A percentile compares a stretch with the other conserved stretches of the same genome.
Conservation (phyloP, 768 basidiomycete genomes). For the Pleurotus tuber-regium region DNA sequence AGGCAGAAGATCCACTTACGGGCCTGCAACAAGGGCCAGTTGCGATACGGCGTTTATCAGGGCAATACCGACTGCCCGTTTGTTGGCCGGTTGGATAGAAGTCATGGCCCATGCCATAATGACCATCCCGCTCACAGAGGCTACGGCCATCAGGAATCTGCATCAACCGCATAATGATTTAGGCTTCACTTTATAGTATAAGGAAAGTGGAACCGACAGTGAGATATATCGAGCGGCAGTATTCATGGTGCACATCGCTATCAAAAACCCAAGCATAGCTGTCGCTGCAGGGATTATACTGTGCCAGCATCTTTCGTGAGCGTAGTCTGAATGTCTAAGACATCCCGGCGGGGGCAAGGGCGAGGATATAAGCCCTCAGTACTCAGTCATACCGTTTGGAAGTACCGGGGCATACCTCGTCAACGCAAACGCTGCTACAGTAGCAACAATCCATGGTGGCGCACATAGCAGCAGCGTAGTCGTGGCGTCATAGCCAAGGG, state of each 20-base stretch:
- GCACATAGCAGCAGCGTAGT: constrained; percentile 56
- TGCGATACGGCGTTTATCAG: constrained; percentile 63
- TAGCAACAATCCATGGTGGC: constrained; percentile 64
- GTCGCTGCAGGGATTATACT: constrained; percentile 41
- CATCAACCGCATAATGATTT: no score
- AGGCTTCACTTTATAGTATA: no score
- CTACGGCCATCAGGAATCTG: constrained; percentile 25
- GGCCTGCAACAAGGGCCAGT: constrained; percentile 55
- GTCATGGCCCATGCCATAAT: constrained; percentile 32
- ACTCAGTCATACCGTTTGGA: no score
- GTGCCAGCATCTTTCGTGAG: constrained; percentile 60
- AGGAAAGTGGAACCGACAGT: constrained; percentile 41
- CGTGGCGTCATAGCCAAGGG: constrained; percentile 62
- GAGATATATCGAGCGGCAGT: constrained; percentile 48
- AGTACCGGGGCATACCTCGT: constrained; percentile 36
- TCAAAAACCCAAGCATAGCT: constrained; percentile 59
- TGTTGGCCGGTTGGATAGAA: constrained; percentile 56
- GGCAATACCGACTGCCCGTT: constrained; percentile 66
- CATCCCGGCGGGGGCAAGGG: background rate
- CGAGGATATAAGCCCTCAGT: background rate
- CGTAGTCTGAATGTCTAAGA: constrained; percentile 55
- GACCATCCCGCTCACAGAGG: constrained; percentile 44
- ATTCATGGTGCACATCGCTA: constrained; percentile 50
- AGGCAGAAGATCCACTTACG: constrained; percentile 40
- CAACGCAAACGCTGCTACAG: constrained; percentile 49